These are phyloP conservation scores for Aspergillus proliferans DNA, from an alignment of 2,329 filamentous ascomycete genomes.

Conservation along the genomic window DNA sequence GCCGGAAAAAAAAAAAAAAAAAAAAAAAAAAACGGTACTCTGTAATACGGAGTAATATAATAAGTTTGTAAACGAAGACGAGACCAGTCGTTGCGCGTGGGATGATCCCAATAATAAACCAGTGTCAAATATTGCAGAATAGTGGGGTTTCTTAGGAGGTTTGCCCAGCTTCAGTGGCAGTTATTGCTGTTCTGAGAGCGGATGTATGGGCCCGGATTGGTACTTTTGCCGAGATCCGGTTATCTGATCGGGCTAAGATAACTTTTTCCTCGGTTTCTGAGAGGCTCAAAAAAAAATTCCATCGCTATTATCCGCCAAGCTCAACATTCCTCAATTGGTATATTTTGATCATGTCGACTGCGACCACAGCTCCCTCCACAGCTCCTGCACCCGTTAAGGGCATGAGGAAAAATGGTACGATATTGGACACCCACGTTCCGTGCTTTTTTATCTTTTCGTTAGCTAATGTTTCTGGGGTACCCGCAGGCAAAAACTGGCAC, in stretches of 20 bases:
- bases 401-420: constrained; percentile 76
- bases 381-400: constrained; percentile 43
- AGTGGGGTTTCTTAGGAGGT: neutral
- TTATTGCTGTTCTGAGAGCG: neutral
- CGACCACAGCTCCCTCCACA: constrained; percentile 25
- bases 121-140: neutral
- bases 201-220: constrained; percentile 8
- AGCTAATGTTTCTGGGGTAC: constrained; percentile 13
- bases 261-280: constrained; percentile 17
- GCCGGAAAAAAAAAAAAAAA: constrained; percentile 11
- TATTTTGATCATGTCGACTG: constrained; percentile 39
- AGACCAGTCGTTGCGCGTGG: neutral
- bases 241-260: constrained; percentile 41
- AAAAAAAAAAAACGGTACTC: constrained; percentile 4
- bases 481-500: constrained; percentile 90
- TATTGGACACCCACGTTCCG: constrained; percentile 8
- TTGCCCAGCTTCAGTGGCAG: neutral
- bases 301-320: neutral
- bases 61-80: neutral
- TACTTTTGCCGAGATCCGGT: constrained; percentile 33
- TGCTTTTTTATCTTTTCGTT: constrained; percentile 2
- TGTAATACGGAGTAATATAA: constrained; percentile 3
- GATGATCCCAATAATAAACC: neutral
- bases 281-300: neutral
- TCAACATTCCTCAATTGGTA: constrained; percentile 1